phyloP scores from a whole-genome alignment of 805 yeast genomes.

The Ogataea corticis region DNA sequence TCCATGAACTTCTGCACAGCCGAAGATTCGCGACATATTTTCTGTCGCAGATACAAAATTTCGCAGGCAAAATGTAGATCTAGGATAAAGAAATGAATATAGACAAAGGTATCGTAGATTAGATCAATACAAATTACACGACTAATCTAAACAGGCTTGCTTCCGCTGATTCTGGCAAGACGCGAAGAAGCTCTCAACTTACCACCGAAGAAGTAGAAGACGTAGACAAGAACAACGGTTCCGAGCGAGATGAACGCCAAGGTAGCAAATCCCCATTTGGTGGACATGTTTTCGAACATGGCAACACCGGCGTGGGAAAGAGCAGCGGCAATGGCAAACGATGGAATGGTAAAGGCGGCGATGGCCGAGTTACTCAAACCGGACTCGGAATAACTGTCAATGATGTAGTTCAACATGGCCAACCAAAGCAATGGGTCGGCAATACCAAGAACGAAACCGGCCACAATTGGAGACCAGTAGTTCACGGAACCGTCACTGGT shows the following conservation, averaged over 20 bases:
- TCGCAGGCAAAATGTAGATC: too few species aligned
- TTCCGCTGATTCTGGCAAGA: constrained; percentile 28
- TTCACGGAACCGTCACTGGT: constrained; percentile 33
- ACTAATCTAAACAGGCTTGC: constrained; percentile 1
- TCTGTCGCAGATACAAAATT: too few species aligned
- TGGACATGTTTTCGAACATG: constrained; percentile 38
- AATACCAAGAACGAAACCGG: constrained; percentile 35
- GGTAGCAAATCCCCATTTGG: constrained; percentile 37
- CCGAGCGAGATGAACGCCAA: constrained; percentile 36
- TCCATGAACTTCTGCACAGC: too few species aligned
- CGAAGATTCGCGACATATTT: neutral
- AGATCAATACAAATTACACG: neutral
- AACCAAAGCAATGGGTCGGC: constrained; percentile 38
- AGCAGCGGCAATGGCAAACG: constrained; percentile 38
- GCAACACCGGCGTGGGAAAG: constrained; percentile 41
- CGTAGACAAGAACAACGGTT: constrained; percentile 34
- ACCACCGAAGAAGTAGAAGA: constrained; percentile 37
- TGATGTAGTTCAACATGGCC: constrained; percentile 37
- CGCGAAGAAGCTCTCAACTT: constrained; percentile 32
- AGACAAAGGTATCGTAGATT: neutral
- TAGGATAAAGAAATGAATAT: too few species aligned
- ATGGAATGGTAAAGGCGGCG: constrained; percentile 39
- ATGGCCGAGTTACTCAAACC: constrained; percentile 37
- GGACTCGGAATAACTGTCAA: constrained; percentile 36
- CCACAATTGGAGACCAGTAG: constrained; percentile 38